These are phyloP conservation scores for Epithele typhae DNA, from an alignment of 768 basidiomycete species.

Conservation along the genomic window DNA sequence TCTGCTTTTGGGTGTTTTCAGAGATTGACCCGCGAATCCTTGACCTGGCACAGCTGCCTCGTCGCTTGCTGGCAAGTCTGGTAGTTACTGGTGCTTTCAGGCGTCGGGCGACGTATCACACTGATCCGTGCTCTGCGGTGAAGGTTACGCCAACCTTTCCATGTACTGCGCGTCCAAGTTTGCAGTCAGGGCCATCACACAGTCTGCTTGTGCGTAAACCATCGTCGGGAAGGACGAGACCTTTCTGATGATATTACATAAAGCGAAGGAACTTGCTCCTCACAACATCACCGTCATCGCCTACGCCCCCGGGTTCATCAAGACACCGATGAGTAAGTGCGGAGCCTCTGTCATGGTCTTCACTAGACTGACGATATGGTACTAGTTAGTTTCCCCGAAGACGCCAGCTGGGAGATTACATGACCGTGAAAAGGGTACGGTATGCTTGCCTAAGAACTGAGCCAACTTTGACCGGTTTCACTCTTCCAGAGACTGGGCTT, in stretches of 20 bases:
- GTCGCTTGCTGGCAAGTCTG: constrained; percentile 26
- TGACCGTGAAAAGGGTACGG: too few relatives aligned
- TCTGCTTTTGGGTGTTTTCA: background rate
- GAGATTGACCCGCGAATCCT: background rate
- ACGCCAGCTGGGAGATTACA: constrained; percentile 1
- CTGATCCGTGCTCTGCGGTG: background rate
- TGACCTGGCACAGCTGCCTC: constrained; percentile 16
- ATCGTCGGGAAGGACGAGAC: too few relatives aligned
- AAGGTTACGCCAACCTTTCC: constrained; percentile 1
- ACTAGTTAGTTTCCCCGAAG: background rate
- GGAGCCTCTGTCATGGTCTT: background rate
- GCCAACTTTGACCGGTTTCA: background rate
- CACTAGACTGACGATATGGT: background rate
- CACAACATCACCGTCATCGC: constrained; percentile 26
- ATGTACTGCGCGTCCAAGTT: constrained; percentile 38
- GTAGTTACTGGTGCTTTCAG: background rate
- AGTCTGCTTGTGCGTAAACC: constrained; percentile 34
- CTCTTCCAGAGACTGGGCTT: background rate
- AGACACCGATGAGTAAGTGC: constrained; percentile 27
- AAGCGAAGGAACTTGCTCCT: constrained; percentile 8
- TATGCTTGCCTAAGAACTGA: too few relatives aligned
- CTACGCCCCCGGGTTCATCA: constrained; percentile 24
- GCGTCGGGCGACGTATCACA: background rate
- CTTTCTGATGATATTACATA: too few relatives aligned
- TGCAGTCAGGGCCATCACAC: constrained; percentile 38